Conservation (phyloP, 352 stramenopile genomes). For the Globisporangium lucens region DNA sequence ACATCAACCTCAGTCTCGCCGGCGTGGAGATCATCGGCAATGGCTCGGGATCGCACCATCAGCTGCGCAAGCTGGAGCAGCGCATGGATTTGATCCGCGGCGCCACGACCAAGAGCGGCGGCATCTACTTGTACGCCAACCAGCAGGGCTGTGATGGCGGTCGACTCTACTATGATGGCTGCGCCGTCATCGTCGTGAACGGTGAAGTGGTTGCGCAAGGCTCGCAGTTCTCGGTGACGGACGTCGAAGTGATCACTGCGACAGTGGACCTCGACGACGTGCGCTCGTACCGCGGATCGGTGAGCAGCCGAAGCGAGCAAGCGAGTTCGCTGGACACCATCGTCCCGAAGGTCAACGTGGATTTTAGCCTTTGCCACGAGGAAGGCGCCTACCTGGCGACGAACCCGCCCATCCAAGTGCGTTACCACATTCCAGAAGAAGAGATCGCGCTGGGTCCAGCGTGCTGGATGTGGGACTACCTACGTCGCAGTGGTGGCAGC, state of each 20-base stretch:
- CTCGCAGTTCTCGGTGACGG: conserved; percentile 94
- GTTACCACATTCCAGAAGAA: conserved; percentile 91
- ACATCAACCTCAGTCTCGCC: conserved; percentile 93
- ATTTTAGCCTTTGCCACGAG: conserved; percentile 72
- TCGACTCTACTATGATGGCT: conserved; percentile 97
- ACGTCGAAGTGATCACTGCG: conserved; percentile 95
- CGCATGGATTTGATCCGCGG: conserved; percentile 89
- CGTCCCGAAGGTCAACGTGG: conserved; percentile 62
- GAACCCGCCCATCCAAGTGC: conserved; percentile 54
- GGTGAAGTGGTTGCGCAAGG: conserved; percentile 94
- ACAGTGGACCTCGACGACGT: conserved; percentile 97
- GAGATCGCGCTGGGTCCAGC: conserved; percentile 96
- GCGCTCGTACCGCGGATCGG: conserved; percentile 92
- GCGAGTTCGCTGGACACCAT: conserved; percentile 67
- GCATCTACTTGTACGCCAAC: conserved; percentile 98
- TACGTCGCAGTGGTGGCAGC: conserved; percentile 81
- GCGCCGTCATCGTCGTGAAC: conserved; percentile 96
- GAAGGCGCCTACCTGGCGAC: conserved; percentile 35
- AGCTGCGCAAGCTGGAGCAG: conserved; percentile 93
- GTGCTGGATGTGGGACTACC: conserved; percentile 99
- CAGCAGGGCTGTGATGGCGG: conserved; percentile 96
- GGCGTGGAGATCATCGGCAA: conserved; percentile 98
- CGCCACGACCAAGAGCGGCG: conserved; percentile 93
- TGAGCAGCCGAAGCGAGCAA: conserved; percentile 94
- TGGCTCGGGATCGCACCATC: conserved; percentile 95